Conservation (phyloP, 305 asterid genomes). For the Fraxinus greggii region DNA sequence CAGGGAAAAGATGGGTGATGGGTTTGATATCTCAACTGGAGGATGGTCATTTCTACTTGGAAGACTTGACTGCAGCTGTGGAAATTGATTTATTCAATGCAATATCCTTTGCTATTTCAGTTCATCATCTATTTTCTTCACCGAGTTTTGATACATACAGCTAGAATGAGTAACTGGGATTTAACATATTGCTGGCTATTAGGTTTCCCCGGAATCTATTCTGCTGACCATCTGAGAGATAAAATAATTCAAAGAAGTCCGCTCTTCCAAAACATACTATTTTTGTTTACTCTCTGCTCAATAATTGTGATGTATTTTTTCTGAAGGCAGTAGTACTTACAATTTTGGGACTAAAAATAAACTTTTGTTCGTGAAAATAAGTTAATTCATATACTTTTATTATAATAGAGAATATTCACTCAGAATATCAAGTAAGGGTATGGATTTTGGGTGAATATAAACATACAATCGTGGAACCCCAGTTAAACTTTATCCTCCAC, state of each 20-base stretch:
- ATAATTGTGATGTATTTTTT: not conserved
- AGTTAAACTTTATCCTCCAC: not conserved
- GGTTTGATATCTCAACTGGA: conserved; percentile 95
- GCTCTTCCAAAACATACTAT: not conserved
- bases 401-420: not conserved
- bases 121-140: not conserved
- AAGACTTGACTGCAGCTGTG: conserved; percentile 88
- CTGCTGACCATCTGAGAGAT: not conserved
- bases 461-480: not conserved
- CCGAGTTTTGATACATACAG: not conserved
- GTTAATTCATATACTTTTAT: not conserved
- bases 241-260: not conserved
- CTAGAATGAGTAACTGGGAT: not conserved
- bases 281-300: not conserved
- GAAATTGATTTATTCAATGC: conserved; percentile 86
- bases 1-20: conserved; percentile 87
- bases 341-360: not conserved
- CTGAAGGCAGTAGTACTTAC: not conserved
- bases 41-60: conserved; percentile 97
- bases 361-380: not conserved
- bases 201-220: not conserved
- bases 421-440: not conserved
- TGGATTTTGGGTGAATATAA: not conserved
- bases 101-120: conserved; percentile 66
- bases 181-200: not conserved